A percentile compares a stretch with the other conserved stretches of the same genome.
Conservation (phyloP, 306 rosid species). For the Begonia loranthoides region DNA sequence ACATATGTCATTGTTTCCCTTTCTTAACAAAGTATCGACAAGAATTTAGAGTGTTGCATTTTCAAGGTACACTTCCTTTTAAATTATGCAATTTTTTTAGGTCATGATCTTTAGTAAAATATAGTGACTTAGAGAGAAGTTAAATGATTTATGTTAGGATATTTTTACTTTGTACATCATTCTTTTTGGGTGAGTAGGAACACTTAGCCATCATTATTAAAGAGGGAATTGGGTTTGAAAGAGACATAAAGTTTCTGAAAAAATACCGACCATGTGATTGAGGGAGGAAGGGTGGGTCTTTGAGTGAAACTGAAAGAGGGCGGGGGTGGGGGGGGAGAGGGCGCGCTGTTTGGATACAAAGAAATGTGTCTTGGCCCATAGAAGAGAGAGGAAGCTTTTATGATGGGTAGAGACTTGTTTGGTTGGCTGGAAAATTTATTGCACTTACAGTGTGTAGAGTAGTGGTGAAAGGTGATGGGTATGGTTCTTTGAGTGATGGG, state of each 20-base stretch:
- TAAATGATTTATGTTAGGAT: neutral
- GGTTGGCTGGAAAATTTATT: neutral
- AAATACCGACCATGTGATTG: slow-evolving; percentile 14
- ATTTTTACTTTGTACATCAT: neutral
- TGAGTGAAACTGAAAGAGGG: neutral
- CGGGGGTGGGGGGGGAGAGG: too few relatives aligned
- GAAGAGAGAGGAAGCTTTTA: neutral
- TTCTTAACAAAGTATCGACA: too few relatives aligned
- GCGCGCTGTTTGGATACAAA: neutral
- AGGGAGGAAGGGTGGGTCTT: neutral
- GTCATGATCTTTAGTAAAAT: too few relatives aligned
- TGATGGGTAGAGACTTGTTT: neutral
- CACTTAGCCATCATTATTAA: slow-evolving; percentile 13
- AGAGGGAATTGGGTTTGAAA: slow-evolving; percentile 18
- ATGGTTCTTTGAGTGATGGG: neutral
- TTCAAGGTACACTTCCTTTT: too few relatives aligned
- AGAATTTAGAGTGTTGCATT: too few relatives aligned
- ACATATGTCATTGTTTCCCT: too few relatives aligned
- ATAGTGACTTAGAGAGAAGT: too few relatives aligned
- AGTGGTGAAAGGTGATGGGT: neutral
- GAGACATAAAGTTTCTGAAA: slow-evolving; percentile 7
- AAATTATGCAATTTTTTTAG: too few relatives aligned
- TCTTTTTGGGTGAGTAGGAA: slow-evolving; percentile 8
- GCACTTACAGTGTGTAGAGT: neutral
- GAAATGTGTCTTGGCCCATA: too few relatives aligned